A percentile compares a stretch with the other conserved stretches of the same genome.
Evolutionary conservation across 306 rosid species (phyloP).

Genomic region (Quercus glauca): DNA sequence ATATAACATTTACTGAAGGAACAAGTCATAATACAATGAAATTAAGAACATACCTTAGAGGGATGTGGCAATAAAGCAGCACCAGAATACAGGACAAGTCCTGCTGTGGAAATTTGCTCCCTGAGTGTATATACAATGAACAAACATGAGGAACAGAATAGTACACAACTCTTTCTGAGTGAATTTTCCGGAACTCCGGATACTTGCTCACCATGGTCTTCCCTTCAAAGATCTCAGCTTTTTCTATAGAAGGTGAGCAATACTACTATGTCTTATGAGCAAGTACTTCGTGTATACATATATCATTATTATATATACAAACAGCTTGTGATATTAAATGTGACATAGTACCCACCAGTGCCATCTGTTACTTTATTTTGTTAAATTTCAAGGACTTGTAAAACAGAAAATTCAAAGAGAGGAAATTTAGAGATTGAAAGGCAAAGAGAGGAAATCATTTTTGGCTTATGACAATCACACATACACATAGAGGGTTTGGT

Average conservation of each 20-base stretch:
- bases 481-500: too few species aligned
- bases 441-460: too few species aligned
- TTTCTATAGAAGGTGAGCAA: neutral
- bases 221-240: constrained; percentile 3
- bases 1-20: neutral
- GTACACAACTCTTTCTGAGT: constrained; percentile 2
- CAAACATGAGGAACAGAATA: constrained; percentile 9
- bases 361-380: too few species aligned
- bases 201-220: constrained; percentile 1
- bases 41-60: constrained; percentile 51
- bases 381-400: too few species aligned
- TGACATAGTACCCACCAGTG: too few species aligned
- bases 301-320: too few species aligned
- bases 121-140: constrained; percentile 37
- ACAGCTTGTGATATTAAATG: too few species aligned
- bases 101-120: constrained; percentile 19
- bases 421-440: too few species aligned
- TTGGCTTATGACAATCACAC: too few species aligned
- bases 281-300: too few species aligned
- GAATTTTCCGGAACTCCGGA: neutral
- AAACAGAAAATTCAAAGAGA: too few species aligned
- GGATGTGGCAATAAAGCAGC: constrained; percentile 70
- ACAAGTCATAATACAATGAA: neutral
- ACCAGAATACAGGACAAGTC: constrained; percentile 41
- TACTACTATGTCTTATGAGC: too few species aligned